Evolutionary conservation across 2,329 filamentous ascomycete genomes (phyloP).

Genomic region (Hansfordia pulvinata): DNA sequence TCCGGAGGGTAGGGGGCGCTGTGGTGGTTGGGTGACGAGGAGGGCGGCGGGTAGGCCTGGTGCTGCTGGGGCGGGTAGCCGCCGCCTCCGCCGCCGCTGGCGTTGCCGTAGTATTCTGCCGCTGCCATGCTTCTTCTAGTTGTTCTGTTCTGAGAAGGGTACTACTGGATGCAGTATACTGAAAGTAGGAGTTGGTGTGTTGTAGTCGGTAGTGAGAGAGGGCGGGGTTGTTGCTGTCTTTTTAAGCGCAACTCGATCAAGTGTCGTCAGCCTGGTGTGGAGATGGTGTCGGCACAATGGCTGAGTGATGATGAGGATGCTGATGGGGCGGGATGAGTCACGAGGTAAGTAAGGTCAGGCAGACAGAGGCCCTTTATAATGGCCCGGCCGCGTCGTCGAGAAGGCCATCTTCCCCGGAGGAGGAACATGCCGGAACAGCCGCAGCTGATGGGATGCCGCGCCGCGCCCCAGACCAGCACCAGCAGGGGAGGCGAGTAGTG

Average conservation of each 20-base stretch:
- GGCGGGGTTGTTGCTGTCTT: neutral
- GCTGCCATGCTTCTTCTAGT: constrained; percentile 11
- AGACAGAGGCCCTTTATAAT: too few relatives aligned
- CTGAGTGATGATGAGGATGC: neutral
- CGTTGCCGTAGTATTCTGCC: constrained; percentile 15
- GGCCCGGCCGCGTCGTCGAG: too few relatives aligned
- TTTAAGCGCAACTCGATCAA: too few relatives aligned
- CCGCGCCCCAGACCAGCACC: too few relatives aligned
- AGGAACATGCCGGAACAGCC: too few relatives aligned
- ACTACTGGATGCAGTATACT: constrained; percentile 1
- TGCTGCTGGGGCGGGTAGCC: constrained; percentile 7
- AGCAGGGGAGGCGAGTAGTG: too few relatives aligned
- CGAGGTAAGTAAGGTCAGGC: too few relatives aligned
- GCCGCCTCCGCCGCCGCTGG: constrained; percentile 6
- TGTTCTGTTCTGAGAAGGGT: too few relatives aligned
- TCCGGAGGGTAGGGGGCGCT: constrained; percentile 6
- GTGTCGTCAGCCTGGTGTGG: too few relatives aligned
- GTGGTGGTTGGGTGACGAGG: constrained; percentile 8
- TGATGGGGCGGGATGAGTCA: too few relatives aligned
- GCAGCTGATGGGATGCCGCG: too few relatives aligned
- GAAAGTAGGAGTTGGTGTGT: constrained; percentile 3
- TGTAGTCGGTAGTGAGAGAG: neutral
- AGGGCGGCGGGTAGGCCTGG: constrained; percentile 6
- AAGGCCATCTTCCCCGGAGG: too few relatives aligned
- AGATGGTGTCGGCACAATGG: neutral